Evolutionary conservation across 208 protist species (phyloP), one percentile per base, ranked within the genome.

Genomic region (Naegleria lovaniensis): DNA sequence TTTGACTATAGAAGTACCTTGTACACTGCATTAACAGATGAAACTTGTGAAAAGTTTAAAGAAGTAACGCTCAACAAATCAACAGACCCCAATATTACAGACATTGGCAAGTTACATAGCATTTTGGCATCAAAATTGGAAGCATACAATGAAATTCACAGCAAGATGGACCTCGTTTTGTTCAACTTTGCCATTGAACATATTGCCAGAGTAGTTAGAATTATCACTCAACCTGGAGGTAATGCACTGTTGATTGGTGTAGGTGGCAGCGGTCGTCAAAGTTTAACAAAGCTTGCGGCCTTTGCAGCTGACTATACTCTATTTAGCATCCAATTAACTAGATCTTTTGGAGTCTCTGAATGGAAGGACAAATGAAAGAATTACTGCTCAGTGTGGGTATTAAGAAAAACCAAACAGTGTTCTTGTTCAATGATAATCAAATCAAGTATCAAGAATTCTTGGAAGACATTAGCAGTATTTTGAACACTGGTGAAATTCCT

Each of bases 141-240:
- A 36, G n/a, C n/a, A 13, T 79, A 79, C 67, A 79, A 79, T 36
- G 67, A 95, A 39, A 95, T 93, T 36, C 94, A 93, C 15, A 95
- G 94, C 19, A 94, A 96, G 55, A 97, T 99, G 83, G 94, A 97
- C 93, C 93, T 99, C 0, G 97, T 99, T 59, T 93, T 99, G 59
- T 99, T 99, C 93, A 96, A 96, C 11, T 98, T 98, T 92, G 97
- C 98, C 7, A 92, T 99, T n/a, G 96, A 98, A 92, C 98, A 99
- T 92, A 95, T 99, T 19, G 94, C 95, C 29, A 94, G 98, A 48
- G 98, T 99, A 86, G 96, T 94, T 90, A 97, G 98, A 84, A 96
- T 99, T 90, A 93, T 99, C 51, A 95, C 94, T 51, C 97, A 98
- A 93, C 98, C 98, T 41, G 95, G 94, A 36, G 98, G 98, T 29